A percentile compares a stretch with the other conserved stretches of the same genome.
Conservation (phyloP, 1,284 basidiomycete species). For the Sphaerobolus stellatus region DNA sequence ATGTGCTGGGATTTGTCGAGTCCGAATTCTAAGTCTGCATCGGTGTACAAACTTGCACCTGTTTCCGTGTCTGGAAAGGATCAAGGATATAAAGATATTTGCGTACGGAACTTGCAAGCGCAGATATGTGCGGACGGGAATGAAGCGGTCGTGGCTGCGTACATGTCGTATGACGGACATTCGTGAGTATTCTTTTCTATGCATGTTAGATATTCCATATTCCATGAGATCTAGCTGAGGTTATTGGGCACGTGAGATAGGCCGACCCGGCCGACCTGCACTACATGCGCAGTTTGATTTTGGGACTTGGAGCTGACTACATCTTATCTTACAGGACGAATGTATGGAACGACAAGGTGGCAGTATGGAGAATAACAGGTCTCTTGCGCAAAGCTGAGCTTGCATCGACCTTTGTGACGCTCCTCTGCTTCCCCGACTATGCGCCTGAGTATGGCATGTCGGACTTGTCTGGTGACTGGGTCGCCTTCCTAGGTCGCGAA, state of each 20-base stretch:
- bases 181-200: conserved; percentile 4
- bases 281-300: too few species aligned
- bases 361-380: conserved; percentile 10
- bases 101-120: conserved; percentile 8
- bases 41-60: conserved; percentile 8
- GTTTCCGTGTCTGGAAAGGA: conserved; percentile 9
- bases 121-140: conserved; percentile 6
- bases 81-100: conserved; percentile 13
- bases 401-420: conserved; percentile 8
- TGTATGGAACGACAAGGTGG: conserved; percentile 13
- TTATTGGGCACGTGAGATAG: too few species aligned
- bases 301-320: neutral
- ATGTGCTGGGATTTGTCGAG: conserved; percentile 12
- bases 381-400: conserved; percentile 1
- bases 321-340: conserved; percentile 2
- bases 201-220: neutral
- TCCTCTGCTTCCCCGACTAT: conserved; percentile 12
- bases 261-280: too few species aligned
- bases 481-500: conserved; percentile 13
- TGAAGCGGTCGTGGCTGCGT: conserved; percentile 10
- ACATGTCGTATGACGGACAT: conserved; percentile 14
- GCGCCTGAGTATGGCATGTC: conserved; percentile 14
- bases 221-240: neutral
- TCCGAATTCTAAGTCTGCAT: conserved; percentile 2
- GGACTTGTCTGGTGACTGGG: conserved; percentile 10